Percentiles rank a stretch among this genome's conserved stretches.
phyloP scores from a whole-genome alignment of 257 asterid species.

The Thymus quinquecostatus region DNA sequence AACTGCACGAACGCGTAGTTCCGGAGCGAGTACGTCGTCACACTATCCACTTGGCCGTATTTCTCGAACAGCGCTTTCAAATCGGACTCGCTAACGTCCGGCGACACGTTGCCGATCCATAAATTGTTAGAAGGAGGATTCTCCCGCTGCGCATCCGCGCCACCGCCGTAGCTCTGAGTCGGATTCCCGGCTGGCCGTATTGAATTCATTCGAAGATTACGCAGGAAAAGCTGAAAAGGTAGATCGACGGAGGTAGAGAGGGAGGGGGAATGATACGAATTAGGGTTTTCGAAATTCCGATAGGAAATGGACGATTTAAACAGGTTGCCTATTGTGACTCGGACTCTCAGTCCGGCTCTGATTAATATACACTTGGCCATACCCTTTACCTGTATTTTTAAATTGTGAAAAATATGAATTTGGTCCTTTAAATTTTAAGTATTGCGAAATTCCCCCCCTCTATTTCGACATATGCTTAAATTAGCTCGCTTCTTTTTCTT shows the following conservation, averaged over 20 bases:
- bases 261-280: constrained; percentile 1
- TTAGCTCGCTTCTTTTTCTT: not conserved
- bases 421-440: constrained; percentile 12
- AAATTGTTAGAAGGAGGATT: constrained; percentile 80
- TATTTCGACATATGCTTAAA: not conserved
- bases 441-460: not conserved
- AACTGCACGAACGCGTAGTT: constrained; percentile 77
- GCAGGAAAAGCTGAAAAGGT: not conserved
- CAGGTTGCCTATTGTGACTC: not conserved
- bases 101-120: constrained; percentile 82
- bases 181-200: constrained; percentile 36
- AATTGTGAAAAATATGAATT: not conserved
- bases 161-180: constrained; percentile 34
- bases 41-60: constrained; percentile 69
- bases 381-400: not conserved
- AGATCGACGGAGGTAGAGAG: constrained; percentile 10
- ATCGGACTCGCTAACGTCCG: constrained; percentile 71
- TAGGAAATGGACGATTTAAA: constrained; percentile 22
- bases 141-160: constrained; percentile 36
- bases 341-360: not conserved
- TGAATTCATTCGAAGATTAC: not conserved
- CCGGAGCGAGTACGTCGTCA: constrained; percentile 69
- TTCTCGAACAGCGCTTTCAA: constrained; percentile 60
- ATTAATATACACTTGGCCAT: not conserved
- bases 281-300: constrained; percentile 32